A percentile compares a stretch with the other conserved stretches of the same genome.
phyloP scores from a whole-genome alignment of 2,329 filamentous ascomycete genomes.

The Neofusicoccum sp. region DNA sequence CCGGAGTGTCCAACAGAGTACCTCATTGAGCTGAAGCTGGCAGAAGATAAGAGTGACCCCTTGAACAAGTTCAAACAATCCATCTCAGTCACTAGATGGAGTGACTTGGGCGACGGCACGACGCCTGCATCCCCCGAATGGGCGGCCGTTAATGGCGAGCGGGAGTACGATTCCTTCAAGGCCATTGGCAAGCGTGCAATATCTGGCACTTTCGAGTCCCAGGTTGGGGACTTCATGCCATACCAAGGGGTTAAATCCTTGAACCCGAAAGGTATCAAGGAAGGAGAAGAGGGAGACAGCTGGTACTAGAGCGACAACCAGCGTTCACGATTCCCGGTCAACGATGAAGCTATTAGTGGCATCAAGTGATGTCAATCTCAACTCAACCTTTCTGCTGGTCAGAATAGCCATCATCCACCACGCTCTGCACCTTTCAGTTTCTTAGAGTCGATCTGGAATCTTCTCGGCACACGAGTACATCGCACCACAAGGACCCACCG shows the following conservation, averaged over 20 bases:
- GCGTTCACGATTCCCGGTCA: too few relatives aligned
- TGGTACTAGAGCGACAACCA: conserved; percentile 64
- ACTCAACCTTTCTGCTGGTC: too few relatives aligned
- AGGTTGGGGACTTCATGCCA: conserved; percentile 55
- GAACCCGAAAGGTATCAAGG: conserved; percentile 56
- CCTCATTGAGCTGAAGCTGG: conserved; percentile 58
- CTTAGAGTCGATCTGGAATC: too few relatives aligned
- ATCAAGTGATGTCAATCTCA: too few relatives aligned
- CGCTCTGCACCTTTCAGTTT: too few relatives aligned
- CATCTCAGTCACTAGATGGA: conserved; percentile 61
- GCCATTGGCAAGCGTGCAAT: conserved; percentile 55
- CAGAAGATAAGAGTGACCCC: conserved; percentile 53
- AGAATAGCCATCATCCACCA: too few relatives aligned
- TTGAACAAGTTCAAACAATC: conserved; percentile 56
- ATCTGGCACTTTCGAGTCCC: conserved; percentile 59
- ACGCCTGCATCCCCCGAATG: conserved; percentile 54
- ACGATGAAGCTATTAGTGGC: not conserved
- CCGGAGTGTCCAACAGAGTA: conserved; percentile 63
- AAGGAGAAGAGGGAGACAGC: conserved; percentile 54
- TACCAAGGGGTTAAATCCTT: conserved; percentile 58
- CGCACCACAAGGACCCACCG: too few relatives aligned
- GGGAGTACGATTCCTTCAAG: conserved; percentile 54
- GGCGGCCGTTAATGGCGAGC: conserved; percentile 53
- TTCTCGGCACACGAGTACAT: too few relatives aligned
- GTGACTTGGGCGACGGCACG: conserved; percentile 57